Base-by-base conservation (phyloP, 2,329 filamentous ascomycete species). In the Diaporthe longicolla region DNA sequence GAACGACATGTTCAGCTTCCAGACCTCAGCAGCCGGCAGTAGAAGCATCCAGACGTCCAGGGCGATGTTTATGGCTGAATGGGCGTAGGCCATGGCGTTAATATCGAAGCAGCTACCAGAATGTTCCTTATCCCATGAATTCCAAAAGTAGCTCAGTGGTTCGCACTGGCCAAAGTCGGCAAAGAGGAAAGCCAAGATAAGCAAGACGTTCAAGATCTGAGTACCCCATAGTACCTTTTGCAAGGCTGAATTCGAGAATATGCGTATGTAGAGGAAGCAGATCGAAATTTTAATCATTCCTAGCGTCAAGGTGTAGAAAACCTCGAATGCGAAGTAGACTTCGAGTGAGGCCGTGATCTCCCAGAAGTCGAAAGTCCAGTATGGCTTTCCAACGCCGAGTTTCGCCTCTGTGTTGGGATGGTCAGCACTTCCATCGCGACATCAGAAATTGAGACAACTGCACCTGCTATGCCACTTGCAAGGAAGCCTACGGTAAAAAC, bases 1-100 rank as follows among this genome's bases (percentile, higher is more conserved):
- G 57, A 73, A 77, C 0, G 84, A 83, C 75, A 85, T 80, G 66
- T 83, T 82, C 9, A 85, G 77, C 35, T 78, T 80, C 75, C 83
- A 79, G n/a, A 86, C 78, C 13, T 84, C 82, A 4, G 80, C 79
- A 72, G 84, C 81, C 1, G 84, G 84, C 7, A 86, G 77, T 4
- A 80, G 77, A 70, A 83, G 83, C 54, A 84, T 83, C 35, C 84
- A 71, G 10, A 86, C 59, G 77, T 86, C 83, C 21, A 84, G 84
- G 40, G 82, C 61, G 70, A 86, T 84, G 76, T 85, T 85, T 35
- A 85, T 78, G 7, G 79, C 82, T 0, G 84, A 82, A 71, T 85
- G 83, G 65, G 81, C 78, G 40, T 85, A 82, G 21, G 77, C 79
- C 26, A 81, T 72, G 10, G 79, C 32, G 70, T 82, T 81, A 70